Base-by-base conservation (phyloP, 805 yeast species). In the Ogataea philodendri region DNA sequence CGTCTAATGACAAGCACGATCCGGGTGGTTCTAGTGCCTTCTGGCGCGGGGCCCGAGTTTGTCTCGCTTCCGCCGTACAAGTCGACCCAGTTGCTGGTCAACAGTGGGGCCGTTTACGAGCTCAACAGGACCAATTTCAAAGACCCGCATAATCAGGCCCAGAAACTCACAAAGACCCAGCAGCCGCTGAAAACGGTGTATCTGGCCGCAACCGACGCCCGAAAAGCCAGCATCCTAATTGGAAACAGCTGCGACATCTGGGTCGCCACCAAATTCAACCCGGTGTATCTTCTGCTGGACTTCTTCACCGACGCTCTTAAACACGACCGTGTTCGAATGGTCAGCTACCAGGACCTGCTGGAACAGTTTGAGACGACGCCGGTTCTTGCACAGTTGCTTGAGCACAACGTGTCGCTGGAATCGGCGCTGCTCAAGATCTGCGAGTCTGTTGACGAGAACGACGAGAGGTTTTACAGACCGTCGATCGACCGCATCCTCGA, bases 401-500 rank as follows among this genome's bases (percentile, higher is more conserved):
- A 54, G 5, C 25, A 51, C 1, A 57, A 61, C 4, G 55, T 59
- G 30, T 41, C 40, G 3, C 42, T 67, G 15, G 40, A 44, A 11
- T 18, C 19, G 0, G 43, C 59, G 4, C 42, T 77, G 19, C 37
- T 35, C 0, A 35, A 43, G n/a, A 60, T 72, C 6, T 59, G 70
- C 30, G 75, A 71, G 19, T 39, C 47, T 2, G 55, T 68, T 3
- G 59, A 53, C 16, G 78, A 71, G 37, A 67, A 62, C 11, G 76
- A 64, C 18, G 74, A 69, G 27, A 28, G 37, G 2, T 74, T 69
- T 41, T 72, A 60, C 54, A 74, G 69, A 48, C 65, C 70, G 19
- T 65, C 74, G 1, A 39, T 55, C 3, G 49, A 46, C 1, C 70
- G 64, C 37, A 65, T 73, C 3, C 39, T 65, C 2, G 37, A 42